Percentiles rank a stretch among this genome's conserved stretches.
Conservation (phyloP, 78 protist species). For the Pirum gemmata region DNA sequence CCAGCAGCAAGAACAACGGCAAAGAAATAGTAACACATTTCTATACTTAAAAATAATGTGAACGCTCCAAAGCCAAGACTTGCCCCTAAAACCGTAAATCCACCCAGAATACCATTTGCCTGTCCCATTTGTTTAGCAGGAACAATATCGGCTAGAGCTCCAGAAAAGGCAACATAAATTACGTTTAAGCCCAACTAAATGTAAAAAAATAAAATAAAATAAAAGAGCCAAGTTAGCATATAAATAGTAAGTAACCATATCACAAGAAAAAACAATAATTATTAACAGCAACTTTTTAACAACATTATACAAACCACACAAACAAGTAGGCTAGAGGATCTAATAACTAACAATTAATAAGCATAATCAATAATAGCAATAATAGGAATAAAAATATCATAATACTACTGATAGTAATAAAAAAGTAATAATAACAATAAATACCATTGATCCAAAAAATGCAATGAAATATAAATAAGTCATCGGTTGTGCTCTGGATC, state of each 20-base stretch:
- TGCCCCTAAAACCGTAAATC: constrained; percentile 41
- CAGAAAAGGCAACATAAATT: constrained; percentile 31
- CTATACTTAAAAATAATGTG: not conserved
- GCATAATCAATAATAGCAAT: no score
- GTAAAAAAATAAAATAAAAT: no score
- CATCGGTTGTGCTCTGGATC: not conserved
- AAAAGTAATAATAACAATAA: no score
- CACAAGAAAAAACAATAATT: no score
- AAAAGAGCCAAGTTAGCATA: no score
- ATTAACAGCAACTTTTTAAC: no score
- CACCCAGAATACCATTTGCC: constrained; percentile 43
- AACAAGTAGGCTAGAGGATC: no score
- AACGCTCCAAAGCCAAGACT: constrained; percentile 31
- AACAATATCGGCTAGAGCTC: constrained; percentile 34
- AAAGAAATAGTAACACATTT: constrained; percentile 25
- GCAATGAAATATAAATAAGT: not conserved
- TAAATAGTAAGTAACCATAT: no score
- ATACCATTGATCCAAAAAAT: constrained; percentile 36
- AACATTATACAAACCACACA: no score
- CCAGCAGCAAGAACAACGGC: not conserved
- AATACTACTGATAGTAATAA: no score
- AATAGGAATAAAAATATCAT: no score
- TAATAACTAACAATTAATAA: no score
- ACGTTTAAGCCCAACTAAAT: constrained; percentile 18
- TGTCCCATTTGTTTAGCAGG: not conserved